phyloP scores from a whole-genome alignment of 2,329 filamentous ascomycete genomes.

The Pseudofabraea citricarpa region DNA sequence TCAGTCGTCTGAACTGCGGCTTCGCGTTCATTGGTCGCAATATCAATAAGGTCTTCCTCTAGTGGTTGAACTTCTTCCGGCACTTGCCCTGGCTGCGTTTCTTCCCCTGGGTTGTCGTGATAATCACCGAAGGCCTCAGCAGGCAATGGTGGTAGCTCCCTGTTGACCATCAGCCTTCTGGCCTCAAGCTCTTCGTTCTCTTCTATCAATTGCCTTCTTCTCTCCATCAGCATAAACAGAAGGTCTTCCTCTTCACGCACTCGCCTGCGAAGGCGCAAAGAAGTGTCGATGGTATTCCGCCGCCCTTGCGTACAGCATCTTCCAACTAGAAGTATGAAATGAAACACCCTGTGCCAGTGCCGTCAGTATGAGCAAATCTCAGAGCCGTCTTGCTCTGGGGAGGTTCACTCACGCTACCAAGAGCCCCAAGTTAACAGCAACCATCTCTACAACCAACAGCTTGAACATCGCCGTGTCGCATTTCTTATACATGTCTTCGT shows the following conservation, averaged over 20 bases:
- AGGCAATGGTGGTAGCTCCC: conserved; percentile 3
- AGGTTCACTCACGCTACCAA: conserved; percentile 9
- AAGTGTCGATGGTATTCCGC: background rate
- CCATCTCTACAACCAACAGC: conserved; percentile 11
- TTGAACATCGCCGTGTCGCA: conserved; percentile 9
- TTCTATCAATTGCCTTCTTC: conserved; percentile 4
- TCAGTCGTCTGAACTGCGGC: too few species aligned
- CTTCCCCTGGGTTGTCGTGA: background rate
- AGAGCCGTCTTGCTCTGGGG: background rate
- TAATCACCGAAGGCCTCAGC: background rate
- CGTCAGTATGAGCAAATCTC: too few species aligned
- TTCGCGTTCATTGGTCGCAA: too few species aligned
- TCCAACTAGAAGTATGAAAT: conserved; percentile 11
- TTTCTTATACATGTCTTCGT: conserved; percentile 10
- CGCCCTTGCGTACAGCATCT: conserved; percentile 7
- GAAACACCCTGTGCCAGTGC: conserved; percentile 6
- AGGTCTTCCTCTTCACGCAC: conserved; percentile 9
- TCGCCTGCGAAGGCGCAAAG: background rate
- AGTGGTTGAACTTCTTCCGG: too few species aligned
- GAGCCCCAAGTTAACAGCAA: conserved; percentile 10
- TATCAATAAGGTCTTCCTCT: too few species aligned
- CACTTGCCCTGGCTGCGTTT: background rate
- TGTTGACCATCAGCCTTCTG: background rate
- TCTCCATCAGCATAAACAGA: conserved; percentile 6
- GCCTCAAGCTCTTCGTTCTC: conserved; percentile 8